Base-by-base conservation (phyloP, 192 early-diverging fungal genomes). In the Phlyctochytrium arcticum region DNA sequence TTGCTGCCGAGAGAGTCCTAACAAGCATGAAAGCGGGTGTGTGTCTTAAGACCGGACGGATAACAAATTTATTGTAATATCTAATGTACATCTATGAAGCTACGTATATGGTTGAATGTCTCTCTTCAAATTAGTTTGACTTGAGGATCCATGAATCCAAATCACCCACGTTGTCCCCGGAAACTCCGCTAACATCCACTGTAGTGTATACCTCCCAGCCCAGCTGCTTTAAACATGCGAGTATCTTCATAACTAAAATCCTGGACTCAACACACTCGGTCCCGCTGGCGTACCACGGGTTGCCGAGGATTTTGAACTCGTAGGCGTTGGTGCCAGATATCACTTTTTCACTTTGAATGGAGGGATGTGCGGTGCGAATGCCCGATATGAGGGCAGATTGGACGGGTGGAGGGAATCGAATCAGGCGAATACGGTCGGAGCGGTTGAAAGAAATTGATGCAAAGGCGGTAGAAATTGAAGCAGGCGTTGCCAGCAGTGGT, bases 281-380 rank as follows among this genome's bases (percentile, higher is more conserved):
- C 36, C 62, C 62, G 36, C n/a, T 64, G 5, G 62, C 51, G 10
- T 29, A 23, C 62, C 62, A 64, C 4, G 62, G 62, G 8, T 33
- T 56, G 5, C 62, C 62, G 9, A n/a, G 7, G 8, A 64, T 26
- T 19, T 64, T 64, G 27, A 53, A 35, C 51, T 54, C 49, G 30
- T 51, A 46, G 19, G 32, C 12, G 9, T 36, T 55, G 31, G n/a
- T 57, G 8, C 48, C 17, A 7, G 21, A n/a, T 19, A 37, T 50
- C 50, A 10, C 15, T 15, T 31, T 5, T 4, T 50, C 62, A 53
- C 26, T 15, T 24, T 15, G 48, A 21, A 51, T 24, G 35, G 23
- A 54, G 17, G 27, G n/a, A 10, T 36, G 30, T 8, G 35, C n/a
- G n/a, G n/a, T n/a, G n/a, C n/a, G n/a, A n/a, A n/a, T n/a, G n/a